A percentile compares a stretch with the other conserved stretches of the same genome.
Evolutionary conservation across 1,139 yeast species (phyloP).

Genomic region (Saccharomyces hybrid): DNA sequence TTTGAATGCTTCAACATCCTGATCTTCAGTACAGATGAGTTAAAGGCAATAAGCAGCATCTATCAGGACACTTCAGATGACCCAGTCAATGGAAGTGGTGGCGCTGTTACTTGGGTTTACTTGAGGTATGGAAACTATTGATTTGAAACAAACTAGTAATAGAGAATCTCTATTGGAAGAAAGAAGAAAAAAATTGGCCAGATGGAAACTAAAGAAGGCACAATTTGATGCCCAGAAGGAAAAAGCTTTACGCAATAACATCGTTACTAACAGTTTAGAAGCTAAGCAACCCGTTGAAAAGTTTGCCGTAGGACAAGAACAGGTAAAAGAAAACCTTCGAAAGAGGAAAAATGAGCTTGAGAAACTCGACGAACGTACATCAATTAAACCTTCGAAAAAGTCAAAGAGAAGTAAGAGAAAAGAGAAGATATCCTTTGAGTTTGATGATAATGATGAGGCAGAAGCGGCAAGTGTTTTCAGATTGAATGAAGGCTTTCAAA

Average conservation of each 20-base stretch:
- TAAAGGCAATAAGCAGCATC: too few species aligned
- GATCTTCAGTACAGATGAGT: too few species aligned
- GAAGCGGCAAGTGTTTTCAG: not conserved
- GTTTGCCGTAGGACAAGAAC: slow-evolving; percentile 23
- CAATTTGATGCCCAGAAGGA: slow-evolving; percentile 21
- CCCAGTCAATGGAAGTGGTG: not conserved
- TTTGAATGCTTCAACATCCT: too few species aligned
- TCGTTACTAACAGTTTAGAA: slow-evolving; percentile 13
- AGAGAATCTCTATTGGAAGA: slow-evolving; percentile 16
- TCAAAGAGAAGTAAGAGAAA: slow-evolving; percentile 6
- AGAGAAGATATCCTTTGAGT: slow-evolving; percentile 22
- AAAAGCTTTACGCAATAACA: slow-evolving; percentile 3
- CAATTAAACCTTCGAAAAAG: slow-evolving; percentile 3
- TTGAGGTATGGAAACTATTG: slow-evolving; percentile 1
- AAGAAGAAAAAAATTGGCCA: slow-evolving; percentile 33
- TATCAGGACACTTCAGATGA: too few species aligned
- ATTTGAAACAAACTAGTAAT: not conserved
- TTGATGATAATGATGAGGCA: slow-evolving; percentile 26
- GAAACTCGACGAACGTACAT: not conserved
- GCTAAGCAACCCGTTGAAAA: slow-evolving; percentile 5
- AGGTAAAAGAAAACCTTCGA: slow-evolving; percentile 39
- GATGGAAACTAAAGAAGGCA: slow-evolving; percentile 35
- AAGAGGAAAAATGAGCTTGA: slow-evolving; percentile 31
- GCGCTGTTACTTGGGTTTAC: not conserved
- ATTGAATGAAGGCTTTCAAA: not conserved